Base-by-base conservation (phyloP, 768 basidiomycete species). In the Auricularia heimuer region DNA sequence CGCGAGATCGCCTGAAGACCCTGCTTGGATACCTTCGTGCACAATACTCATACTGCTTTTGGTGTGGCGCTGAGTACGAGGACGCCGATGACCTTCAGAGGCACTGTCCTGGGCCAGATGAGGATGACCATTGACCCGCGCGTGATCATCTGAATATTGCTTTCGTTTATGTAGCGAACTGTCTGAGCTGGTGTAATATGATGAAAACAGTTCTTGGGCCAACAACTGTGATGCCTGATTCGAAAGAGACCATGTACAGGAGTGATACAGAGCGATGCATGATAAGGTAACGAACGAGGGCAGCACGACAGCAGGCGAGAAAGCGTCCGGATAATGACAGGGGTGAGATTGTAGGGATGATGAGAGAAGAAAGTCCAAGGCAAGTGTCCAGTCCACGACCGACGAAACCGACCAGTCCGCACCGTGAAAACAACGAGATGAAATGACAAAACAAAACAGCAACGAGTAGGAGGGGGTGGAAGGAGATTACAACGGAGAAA, bases 11-110 rank as follows among this genome's bases (percentile, higher is more conserved):
- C 37, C 79, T 94, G 42, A 75, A 79, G 45, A 76, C 87, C 58
- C 83, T 92, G 18, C 77, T 93, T 33, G 76, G 82, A 3, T 92
- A 94, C 73, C 81, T 94, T 61, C 87, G 92, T 33, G 79, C 83
- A 45, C 81, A 78, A 66, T 84, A 92, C 73, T 72, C 79, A 4
- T 94, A 94, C 72, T 94, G 92, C 72, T 93, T 92, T 74, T 94
- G 91, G 89, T 94, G 92, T 72, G 92, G 92, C 12, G 82, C 87
- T 12, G 81, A 85, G 69, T 94, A 93, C 71, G 80, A 82, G 4
- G 78, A 80, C 67, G 73, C 75, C 4, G 81, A 82, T 16, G 88
- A 90, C 62, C 76, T 94, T 78, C 75, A 75, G 45, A 73, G 70
- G 44, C 78, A 85, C 64, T 94, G 92, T 73, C 92, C 92, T 4